Conservation (phyloP, 108 stramenopile species). For the Fragilaria crotonensis region DNA sequence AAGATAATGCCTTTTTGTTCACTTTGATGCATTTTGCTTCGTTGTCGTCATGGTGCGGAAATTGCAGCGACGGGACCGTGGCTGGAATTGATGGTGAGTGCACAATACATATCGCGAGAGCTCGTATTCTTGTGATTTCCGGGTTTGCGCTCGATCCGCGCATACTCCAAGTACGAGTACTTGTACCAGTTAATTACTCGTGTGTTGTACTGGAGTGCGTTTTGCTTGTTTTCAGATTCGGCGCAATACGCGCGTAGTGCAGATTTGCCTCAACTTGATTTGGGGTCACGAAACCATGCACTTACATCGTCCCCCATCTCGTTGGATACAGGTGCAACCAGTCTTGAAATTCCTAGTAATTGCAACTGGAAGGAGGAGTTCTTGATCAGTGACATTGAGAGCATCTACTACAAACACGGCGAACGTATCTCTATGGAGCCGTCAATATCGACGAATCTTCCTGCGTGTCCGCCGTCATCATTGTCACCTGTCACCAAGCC, state of each 20-base stretch:
- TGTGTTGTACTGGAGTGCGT: not conserved
- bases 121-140: too few species aligned
- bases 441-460: not conserved
- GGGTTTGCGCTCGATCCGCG: too few species aligned
- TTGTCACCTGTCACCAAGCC: too few species aligned
- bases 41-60: not conserved
- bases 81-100: not conserved
- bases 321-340: not conserved
- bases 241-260: not conserved
- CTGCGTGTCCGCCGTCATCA: too few species aligned
- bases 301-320: not conserved
- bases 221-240: slow-evolving; percentile 5
- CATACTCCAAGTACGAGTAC: not conserved
- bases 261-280: not conserved
- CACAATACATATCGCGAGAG: too few species aligned
- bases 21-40: not conserved
- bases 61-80: not conserved
- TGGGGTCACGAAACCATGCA: not conserved
- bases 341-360: not conserved
- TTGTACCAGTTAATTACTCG: not conserved
- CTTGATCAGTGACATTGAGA: not conserved
- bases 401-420: not conserved
- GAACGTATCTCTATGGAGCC: not conserved
- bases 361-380: not conserved
- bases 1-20: slow-evolving; percentile 7